Evolutionary conservation across 495 filamentous ascomycete genomes (phyloP).

Genomic region (Neurospora sp.): DNA sequence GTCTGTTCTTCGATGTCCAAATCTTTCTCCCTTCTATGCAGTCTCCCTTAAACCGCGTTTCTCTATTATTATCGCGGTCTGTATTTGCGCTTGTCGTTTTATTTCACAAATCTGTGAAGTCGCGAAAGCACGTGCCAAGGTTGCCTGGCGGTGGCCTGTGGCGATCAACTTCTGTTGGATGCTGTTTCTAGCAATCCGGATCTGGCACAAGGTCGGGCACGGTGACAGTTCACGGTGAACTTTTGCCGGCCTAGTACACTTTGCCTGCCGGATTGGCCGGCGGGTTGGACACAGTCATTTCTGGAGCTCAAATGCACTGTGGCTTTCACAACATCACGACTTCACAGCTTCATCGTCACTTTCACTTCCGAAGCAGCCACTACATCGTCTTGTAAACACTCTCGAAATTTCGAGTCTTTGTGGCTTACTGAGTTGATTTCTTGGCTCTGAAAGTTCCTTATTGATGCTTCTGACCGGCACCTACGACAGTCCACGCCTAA

Average conservation of each 20-base stretch:
- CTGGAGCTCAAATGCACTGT: neutral
- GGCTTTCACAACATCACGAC: neutral
- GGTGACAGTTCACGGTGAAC: neutral
- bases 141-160: neutral
- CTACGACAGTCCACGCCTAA: neutral
- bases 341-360: neutral
- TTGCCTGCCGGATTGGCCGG: neutral
- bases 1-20: neutral
- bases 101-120: neutral
- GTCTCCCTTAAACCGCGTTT: neutral
- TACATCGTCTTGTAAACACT: neutral
- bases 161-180: neutral
- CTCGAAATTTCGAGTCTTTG: neutral
- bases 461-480: neutral
- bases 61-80: neutral
- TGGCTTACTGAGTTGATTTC: neutral
- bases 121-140: neutral
- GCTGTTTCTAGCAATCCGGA: neutral
- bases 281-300: neutral
- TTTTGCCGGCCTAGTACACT: neutral
- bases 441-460: neutral
- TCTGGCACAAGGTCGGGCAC: neutral
- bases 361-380: neutral
- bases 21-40: neutral
- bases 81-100: neutral